Base-by-base conservation (phyloP, 352 stramenopile species). In the Globisporangium abappressorium region DNA sequence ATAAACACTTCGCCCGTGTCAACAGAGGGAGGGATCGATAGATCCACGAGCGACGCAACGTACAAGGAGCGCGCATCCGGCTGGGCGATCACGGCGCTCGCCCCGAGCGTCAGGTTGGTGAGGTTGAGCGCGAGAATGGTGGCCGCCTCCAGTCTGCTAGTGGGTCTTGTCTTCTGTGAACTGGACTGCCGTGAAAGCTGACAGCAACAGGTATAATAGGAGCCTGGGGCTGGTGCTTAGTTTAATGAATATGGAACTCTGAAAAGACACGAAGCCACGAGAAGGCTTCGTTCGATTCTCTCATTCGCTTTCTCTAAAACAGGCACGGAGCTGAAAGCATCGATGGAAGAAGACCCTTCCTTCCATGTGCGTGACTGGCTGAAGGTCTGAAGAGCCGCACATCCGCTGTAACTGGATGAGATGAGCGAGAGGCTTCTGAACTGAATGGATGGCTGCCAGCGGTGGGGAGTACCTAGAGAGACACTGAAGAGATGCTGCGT, bases 41-140 rank as follows among this genome's bases (percentile, higher is more conserved):
- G 4, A 2, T 63, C 2, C 36, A 22, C 33, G 22, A 26, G 14
- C 26, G 4, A 15, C n/a, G 3, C 2, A 20, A 60, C 66, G 26
- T 41, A 71, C 66, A 71, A 4, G 3, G 58, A 64, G 36, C 41
- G 66, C 34, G 36, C 66, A 71, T 71, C 51, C 20, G 66, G 66
- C 59, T 71, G 66, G 9, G 54, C 49, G 28, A 71, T 26, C 34
- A 67, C 59, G 22, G 66, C 66, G 54, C 66, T 71, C 49, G 66
- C 58, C 11, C 60, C 59, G 43, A 71, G 66, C 60, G 66, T 55
- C 59, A 36, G 59, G 66, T 64, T 67, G 56, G 43, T 65, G 47
- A 65, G 18, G 38, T 65, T 65, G 47, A 70, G 57, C 33, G 34
- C 57, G 46, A 64, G 26, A 65, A 70, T 70, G 12, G 65, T 70